Conservation (phyloP, 179 eudicot genomes). For the Heliamphora pulchella region DNA sequence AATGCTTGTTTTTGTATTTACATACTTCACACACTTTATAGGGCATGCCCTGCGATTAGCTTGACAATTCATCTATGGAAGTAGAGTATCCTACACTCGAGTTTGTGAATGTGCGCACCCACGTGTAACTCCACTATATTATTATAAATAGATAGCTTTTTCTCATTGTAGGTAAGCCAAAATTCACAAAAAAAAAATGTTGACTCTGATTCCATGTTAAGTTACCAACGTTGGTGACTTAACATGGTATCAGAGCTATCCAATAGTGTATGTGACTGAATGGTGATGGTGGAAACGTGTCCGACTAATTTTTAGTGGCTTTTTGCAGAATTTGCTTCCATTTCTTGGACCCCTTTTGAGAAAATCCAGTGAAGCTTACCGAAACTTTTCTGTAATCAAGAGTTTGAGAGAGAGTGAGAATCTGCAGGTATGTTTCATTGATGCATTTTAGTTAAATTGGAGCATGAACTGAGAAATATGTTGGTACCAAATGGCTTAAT, state of each 20-base stretch:
- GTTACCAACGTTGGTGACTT: no score
- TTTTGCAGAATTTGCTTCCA: slow-evolving; percentile 71
- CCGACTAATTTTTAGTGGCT: slow-evolving; percentile 1
- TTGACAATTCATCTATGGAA: not conserved
- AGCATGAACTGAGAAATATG: not conserved
- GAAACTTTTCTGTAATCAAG: slow-evolving; percentile 81
- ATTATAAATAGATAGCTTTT: no score
- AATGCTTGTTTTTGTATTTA: not conserved
- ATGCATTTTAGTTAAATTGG: not conserved
- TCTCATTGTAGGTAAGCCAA: no score
- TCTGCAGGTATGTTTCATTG: slow-evolving; percentile 60
- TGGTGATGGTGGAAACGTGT: not conserved
- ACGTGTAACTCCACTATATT: no score
- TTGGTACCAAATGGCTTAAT: not conserved
- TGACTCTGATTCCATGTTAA: no score
- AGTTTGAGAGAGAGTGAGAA: slow-evolving; percentile 88
- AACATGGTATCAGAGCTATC: no score
- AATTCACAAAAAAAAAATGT: no score
- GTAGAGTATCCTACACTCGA: no score
- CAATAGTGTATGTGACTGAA: no score
- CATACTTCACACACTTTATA: not conserved
- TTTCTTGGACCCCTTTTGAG: slow-evolving; percentile 90
- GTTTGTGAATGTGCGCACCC: no score
- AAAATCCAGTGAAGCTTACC: slow-evolving; percentile 82
- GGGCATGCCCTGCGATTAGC: slow-evolving; percentile 5